phyloP scores from a whole-genome alignment of 1,284 basidiomycete genomes.

The Rhodotorula sp. region DNA sequence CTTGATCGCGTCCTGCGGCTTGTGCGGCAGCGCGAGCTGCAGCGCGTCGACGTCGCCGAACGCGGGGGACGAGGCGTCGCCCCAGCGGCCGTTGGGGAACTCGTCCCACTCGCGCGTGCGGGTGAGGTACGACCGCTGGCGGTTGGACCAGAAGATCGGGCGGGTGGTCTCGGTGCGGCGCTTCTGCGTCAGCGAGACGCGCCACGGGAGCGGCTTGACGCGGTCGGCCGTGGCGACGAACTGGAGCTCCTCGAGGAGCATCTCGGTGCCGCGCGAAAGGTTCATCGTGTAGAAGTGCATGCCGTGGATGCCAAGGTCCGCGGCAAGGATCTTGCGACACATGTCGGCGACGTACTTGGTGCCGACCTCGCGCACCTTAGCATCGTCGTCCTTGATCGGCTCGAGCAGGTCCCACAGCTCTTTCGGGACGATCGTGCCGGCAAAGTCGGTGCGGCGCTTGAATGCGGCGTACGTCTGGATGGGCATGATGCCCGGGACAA shows the following conservation, averaged over 20 bases:
- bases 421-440: slow-evolving; percentile 76
- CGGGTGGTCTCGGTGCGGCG: slow-evolving; percentile 84
- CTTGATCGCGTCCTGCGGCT: slow-evolving; percentile 68
- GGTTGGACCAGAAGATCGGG: slow-evolving; percentile 95
- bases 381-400: slow-evolving; percentile 66
- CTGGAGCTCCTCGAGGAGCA: slow-evolving; percentile 46
- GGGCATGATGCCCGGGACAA: slow-evolving; percentile 97
- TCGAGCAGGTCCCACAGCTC: slow-evolving; percentile 70
- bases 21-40: slow-evolving; percentile 37
- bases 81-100: slow-evolving; percentile 56
- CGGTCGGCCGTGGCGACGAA: slow-evolving; percentile 46
- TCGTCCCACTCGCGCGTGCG: slow-evolving; percentile 59
- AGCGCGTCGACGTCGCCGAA: slow-evolving; percentile 49
- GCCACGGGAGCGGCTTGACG: slow-evolving; percentile 51
- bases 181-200: slow-evolving; percentile 76
- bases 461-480: slow-evolving; percentile 96
- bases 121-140: slow-evolving; percentile 84
- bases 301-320: slow-evolving; percentile 40
- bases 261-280: slow-evolving; percentile 45
- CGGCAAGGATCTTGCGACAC: slow-evolving; percentile 39
- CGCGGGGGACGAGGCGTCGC: slow-evolving; percentile 54
- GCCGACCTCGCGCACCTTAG: slow-evolving; percentile 50
- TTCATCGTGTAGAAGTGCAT: slow-evolving; percentile 46
- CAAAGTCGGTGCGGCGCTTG: slow-evolving; percentile 83
- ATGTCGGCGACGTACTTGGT: slow-evolving; percentile 44